Evolutionary conservation across 768 basidiomycete species (phyloP).

Genomic region (Russula dissimulans): DNA sequence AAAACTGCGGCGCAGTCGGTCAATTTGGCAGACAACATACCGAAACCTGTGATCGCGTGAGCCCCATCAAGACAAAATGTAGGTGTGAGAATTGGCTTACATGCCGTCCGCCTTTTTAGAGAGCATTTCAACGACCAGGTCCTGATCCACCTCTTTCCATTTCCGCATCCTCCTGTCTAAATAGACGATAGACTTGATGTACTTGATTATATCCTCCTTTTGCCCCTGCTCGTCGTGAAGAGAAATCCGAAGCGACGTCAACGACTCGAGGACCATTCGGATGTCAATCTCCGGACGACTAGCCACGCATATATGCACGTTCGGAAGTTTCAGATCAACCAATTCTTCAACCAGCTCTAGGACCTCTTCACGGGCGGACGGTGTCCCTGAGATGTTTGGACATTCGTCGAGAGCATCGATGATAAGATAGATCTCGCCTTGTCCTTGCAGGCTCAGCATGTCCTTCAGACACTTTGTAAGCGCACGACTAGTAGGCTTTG

Average conservation of each 20-base stretch:
- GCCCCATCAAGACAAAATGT: too few species aligned
- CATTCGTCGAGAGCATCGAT: neutral
- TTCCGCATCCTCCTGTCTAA: neutral
- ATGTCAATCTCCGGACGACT: neutral
- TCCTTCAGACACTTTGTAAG: neutral
- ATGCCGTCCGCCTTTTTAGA: constrained; percentile 2
- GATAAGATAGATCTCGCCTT: neutral
- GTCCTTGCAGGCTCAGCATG: neutral
- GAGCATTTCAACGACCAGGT: neutral
- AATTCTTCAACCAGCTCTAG: neutral
- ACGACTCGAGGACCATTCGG: neutral
- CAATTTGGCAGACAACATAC: neutral
- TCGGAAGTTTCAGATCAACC: neutral
- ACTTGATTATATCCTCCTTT: neutral
- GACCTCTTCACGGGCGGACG: neutral
- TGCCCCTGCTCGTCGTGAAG: neutral
- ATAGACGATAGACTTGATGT: neutral
- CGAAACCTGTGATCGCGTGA: neutral
- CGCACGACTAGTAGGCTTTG: neutral
- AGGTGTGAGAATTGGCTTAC: neutral
- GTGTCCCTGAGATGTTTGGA: neutral
- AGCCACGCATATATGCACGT: neutral
- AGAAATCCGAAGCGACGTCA: neutral
- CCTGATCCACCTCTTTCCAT: neutral
- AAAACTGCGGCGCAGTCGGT: neutral